Evolutionary conservation across 331 rosid species (phyloP).

Genomic region (Arachis monticola): DNA sequence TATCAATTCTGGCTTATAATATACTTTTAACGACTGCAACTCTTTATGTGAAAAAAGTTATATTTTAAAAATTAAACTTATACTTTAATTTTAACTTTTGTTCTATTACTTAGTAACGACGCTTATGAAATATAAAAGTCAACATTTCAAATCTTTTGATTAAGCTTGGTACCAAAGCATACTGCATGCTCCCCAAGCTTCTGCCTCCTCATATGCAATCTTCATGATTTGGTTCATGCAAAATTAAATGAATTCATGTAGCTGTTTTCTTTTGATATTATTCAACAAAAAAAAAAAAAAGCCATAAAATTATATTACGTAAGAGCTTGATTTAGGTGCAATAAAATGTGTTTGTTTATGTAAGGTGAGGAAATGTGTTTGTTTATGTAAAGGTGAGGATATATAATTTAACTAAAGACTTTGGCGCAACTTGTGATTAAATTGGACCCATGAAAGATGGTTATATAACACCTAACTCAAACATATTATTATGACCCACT

Average conservation of each 20-base stretch:
- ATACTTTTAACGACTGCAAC: too few relatives aligned
- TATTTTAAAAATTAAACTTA: too few relatives aligned
- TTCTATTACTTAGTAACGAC: too few relatives aligned
- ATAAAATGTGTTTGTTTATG: not conserved
- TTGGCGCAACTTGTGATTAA: not conserved
- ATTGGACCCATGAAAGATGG: slow-evolving; percentile 19
- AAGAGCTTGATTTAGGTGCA: not conserved
- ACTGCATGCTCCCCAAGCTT: not conserved
- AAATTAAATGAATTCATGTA: too few relatives aligned
- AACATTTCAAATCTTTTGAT: not conserved
- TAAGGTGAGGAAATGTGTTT: not conserved
- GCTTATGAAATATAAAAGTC: too few relatives aligned
- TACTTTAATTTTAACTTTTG: too few relatives aligned
- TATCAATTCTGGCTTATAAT: too few relatives aligned
- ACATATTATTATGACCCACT: slow-evolving; percentile 2
- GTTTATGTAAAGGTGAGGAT: not conserved
- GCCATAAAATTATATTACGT: not conserved
- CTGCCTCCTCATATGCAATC: not conserved
- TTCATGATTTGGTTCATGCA: not conserved
- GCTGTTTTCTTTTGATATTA: not conserved
- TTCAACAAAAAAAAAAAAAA: not conserved
- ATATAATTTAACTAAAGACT: not conserved
- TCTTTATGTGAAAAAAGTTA: too few relatives aligned
- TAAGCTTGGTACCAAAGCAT: slow-evolving; percentile 1
- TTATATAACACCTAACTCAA: slow-evolving; percentile 21